phyloP scores from a whole-genome alignment of 495 filamentous ascomycete genomes.

The Podospora didyma region DNA sequence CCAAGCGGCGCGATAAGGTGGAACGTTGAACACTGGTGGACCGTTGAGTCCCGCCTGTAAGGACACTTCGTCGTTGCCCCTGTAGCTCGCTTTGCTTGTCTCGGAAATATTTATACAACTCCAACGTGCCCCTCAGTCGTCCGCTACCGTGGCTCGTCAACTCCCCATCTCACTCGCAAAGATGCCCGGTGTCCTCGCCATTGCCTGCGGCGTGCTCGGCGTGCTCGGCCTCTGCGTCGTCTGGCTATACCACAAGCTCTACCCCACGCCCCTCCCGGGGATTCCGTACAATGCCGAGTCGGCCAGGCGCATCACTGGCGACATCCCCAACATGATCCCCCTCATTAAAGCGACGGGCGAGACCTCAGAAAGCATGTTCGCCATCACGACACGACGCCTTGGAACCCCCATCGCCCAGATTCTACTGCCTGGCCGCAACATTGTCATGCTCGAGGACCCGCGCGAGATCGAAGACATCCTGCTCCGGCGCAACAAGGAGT shows the following conservation, averaged over 20 bases:
- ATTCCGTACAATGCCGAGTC: conserved; percentile 34
- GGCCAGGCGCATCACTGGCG: conserved; percentile 24
- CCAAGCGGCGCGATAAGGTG: too few species aligned
- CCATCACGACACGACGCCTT: conserved; percentile 20
- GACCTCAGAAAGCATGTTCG: conserved; percentile 8
- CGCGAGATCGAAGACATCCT: conserved; percentile 28
- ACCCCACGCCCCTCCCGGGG: conserved; percentile 28
- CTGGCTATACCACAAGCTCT: conserved; percentile 6
- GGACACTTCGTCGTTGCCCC: too few species aligned
- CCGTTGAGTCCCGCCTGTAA: too few species aligned
- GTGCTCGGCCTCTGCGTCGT: background rate
- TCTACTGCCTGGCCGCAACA: conserved; percentile 16
- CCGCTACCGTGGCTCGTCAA: too few species aligned
- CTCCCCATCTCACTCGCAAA: too few species aligned
- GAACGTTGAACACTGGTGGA: too few species aligned
- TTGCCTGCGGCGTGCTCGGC: background rate
- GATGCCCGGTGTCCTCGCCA: too few species aligned
- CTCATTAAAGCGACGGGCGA: conserved; percentile 12
- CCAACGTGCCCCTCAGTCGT: too few species aligned
- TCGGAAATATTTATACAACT: too few species aligned
- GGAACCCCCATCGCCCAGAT: conserved; percentile 26
- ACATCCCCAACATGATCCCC: conserved; percentile 22
- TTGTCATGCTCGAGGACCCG: conserved; percentile 28
- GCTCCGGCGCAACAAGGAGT: conserved; percentile 27
- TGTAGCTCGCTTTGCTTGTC: too few species aligned